Evolutionary conservation across 139 green algal genomes (phyloP).

Genomic region (Tetradesmus lagerheimii): DNA sequence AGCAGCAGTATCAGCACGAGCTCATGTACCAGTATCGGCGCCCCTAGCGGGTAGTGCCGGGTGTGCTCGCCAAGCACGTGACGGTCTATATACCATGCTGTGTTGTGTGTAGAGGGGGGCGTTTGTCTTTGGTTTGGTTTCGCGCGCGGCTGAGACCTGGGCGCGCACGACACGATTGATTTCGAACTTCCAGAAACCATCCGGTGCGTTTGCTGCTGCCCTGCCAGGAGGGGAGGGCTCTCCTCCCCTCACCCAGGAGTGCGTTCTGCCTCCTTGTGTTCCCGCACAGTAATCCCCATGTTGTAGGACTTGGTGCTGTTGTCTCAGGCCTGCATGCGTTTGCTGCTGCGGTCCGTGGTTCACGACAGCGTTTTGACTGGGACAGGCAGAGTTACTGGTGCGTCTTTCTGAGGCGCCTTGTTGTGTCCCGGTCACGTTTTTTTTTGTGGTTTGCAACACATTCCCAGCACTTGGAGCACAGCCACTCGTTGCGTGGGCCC

Average conservation of each 20-base stretch:
- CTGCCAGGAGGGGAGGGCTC: background rate
- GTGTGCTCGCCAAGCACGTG: background rate
- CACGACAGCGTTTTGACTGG: background rate
- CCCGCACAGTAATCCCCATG: background rate
- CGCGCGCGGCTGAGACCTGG: background rate
- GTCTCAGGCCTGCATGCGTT: background rate
- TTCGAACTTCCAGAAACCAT: background rate
- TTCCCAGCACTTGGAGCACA: background rate
- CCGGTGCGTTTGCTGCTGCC: background rate
- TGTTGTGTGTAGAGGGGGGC: background rate
- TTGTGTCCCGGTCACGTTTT: background rate
- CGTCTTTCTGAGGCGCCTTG: background rate
- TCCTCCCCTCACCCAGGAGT: background rate
- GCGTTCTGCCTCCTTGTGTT: background rate
- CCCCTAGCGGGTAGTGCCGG: background rate
- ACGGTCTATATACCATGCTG: background rate
- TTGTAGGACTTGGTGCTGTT: background rate
- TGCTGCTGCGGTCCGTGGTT: background rate
- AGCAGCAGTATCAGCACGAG: slow-evolving; percentile 3
- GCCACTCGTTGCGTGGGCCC: background rate
- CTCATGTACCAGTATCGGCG: background rate
- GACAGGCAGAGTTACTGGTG: background rate
- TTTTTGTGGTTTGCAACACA: background rate
- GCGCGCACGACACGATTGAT: background rate
- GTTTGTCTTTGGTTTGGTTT: background rate